Percentiles rank a stretch among this genome's conserved stretches.
Evolutionary conservation across 1,284 basidiomycete genomes (phyloP).

Genomic region (Apiotrichum sp.): DNA sequence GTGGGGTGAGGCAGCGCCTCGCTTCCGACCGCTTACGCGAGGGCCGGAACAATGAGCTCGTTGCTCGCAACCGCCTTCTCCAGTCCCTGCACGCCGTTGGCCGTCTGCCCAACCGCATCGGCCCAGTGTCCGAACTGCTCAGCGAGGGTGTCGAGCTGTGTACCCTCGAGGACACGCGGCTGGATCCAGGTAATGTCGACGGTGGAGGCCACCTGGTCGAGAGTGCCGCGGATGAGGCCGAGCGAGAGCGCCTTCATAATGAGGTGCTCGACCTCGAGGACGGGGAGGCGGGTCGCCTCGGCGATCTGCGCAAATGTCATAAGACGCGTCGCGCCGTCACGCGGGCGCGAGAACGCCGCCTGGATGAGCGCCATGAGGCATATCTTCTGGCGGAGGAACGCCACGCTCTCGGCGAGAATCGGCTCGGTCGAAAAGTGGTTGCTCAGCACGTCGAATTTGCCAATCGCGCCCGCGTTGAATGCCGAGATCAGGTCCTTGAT

Average conservation of each 20-base stretch:
- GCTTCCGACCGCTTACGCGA: background rate
- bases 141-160: slow-evolving; percentile 76
- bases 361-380: slow-evolving; percentile 99
- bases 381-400: slow-evolving; percentile 96
- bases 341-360: slow-evolving; percentile 80
- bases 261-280: slow-evolving; percentile 91
- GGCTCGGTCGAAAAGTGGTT: slow-evolving; percentile 83
- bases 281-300: slow-evolving; percentile 80
- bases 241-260: slow-evolving; percentile 97
- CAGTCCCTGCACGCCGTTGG: slow-evolving; percentile 18
- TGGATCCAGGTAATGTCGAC: slow-evolving; percentile 95
- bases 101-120: slow-evolving; percentile 64
- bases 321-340: slow-evolving; percentile 62
- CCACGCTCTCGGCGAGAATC: slow-evolving; percentile 79
- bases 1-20: slow-evolving; percentile 47
- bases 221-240: slow-evolving; percentile 80
- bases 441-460: slow-evolving; percentile 84
- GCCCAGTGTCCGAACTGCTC: slow-evolving; percentile 75
- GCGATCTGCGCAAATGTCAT: slow-evolving; percentile 90
- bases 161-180: slow-evolving; percentile 82
- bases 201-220: slow-evolving; percentile 84
- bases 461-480: slow-evolving; percentile 96
- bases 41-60: slow-evolving; percentile 5
- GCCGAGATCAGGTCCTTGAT: slow-evolving; percentile 86
- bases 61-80: slow-evolving; percentile 9